Evolutionary conservation across 164 flowering plant species (phyloP), one percentile per base, ranked within the genome.

Genomic region (Paratinospora sagittata): DNA sequence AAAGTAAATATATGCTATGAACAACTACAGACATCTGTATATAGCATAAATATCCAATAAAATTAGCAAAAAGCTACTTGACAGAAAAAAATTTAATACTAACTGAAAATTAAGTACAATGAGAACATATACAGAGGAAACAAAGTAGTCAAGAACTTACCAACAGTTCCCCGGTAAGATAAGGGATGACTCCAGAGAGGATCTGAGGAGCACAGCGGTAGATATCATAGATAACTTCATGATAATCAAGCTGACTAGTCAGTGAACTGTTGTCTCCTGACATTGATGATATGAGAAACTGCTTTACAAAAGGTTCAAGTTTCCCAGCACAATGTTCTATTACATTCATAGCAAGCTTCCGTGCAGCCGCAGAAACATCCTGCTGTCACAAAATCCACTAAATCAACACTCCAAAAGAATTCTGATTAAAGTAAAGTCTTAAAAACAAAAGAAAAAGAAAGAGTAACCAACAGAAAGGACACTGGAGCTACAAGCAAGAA

Each of bases 341-440:
- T 64, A 96, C 96, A 78, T 89, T 84, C 91, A 89, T 88, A 62
- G 93, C 95, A 84, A 96, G 92, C 84, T 74, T 90, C 85, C 96
- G 85, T 77, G 89, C 93, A 82, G 99, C 90, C 68, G 13, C 27
- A 65, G 83, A 73, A 61, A 83, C 76, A 84, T 81, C 93, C 98
- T 93, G 76, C 26, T 27, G 72, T 58, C 65, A 67, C 66, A 83
- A 73, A 70, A 69, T 75, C 66, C 71, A 80, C 57, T 76, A 74
- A 72, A 66, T 68, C 72, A 78, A 30, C 37, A 70, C 63, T 67
- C 62, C 60, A 63, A 58, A 72, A 47, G 6, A 67, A 55, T 65
- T 57, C 23, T 23, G 24, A 58, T 27, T 67, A 27, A 71, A 73
- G 62, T 45, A 43, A 65, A 43, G 62, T 61, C 57, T 75, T 55